phyloP scores from a whole-genome alignment of 2,329 filamentous ascomycete species.

The Amylocarpus encephaloides region DNA sequence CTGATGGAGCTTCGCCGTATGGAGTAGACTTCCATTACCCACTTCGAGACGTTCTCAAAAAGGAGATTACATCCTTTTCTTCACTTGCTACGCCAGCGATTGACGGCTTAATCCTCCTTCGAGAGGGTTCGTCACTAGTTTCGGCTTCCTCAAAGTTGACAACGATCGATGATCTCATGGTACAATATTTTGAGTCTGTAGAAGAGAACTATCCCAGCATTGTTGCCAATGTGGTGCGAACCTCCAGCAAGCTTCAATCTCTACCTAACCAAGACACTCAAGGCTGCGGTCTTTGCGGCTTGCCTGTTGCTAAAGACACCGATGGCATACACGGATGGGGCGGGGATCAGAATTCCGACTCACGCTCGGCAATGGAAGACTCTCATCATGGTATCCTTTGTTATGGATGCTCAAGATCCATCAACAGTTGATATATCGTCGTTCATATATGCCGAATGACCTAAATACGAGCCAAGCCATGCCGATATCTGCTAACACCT shows the following conservation, averaged over 20 bases:
- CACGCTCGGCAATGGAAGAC: constrained; percentile 26
- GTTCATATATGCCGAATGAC: constrained; percentile 5
- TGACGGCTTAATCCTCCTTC: constrained; percentile 39
- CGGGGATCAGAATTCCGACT: constrained; percentile 44
- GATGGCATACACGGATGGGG: constrained; percentile 56
- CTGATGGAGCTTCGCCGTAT: constrained; percentile 53
- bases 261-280: constrained; percentile 31
- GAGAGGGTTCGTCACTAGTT: constrained; percentile 31
- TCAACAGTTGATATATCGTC: constrained; percentile 39
- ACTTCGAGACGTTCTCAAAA: constrained; percentile 75
- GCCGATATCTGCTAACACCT: background rate
- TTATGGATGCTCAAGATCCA: constrained; percentile 67
- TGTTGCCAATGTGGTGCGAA: constrained; percentile 91
- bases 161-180: constrained; percentile 88
- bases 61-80: constrained; percentile 68
- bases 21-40: constrained; percentile 60
- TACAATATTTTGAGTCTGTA: constrained; percentile 79
- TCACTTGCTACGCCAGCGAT: constrained; percentile 47
- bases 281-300: constrained; percentile 62
- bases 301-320: constrained; percentile 56
- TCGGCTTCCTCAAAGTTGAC: constrained; percentile 51
- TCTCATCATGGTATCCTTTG: constrained; percentile 44
- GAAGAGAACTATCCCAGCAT: constrained; percentile 84
- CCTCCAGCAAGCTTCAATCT: constrained; percentile 70
- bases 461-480: background rate